These are phyloP conservation scores for Wickerhamomyces hampshirensis DNA, from an alignment of 805 yeast species.

Conservation along the genomic window DNA sequence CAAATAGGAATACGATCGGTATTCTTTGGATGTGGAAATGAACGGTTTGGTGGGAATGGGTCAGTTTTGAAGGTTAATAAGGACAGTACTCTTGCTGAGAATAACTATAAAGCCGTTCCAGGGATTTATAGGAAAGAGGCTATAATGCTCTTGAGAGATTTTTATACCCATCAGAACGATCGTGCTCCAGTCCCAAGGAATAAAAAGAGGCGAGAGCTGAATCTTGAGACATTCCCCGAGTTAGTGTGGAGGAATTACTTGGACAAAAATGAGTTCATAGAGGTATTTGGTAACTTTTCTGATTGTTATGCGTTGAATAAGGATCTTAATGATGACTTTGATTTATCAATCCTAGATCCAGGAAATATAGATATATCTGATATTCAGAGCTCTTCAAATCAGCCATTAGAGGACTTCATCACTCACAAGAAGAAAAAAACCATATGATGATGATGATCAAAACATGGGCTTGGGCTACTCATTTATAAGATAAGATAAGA, in stretches of 20 bases:
- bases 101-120: slow-evolving; percentile 55
- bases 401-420: slow-evolving; percentile 7
- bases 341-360: slow-evolving; percentile 12
- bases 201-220: slow-evolving; percentile 64
- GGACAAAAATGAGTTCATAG: slow-evolving; percentile 42
- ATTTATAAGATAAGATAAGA: background rate
- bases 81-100: slow-evolving; percentile 31
- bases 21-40: slow-evolving; percentile 90
- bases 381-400: slow-evolving; percentile 8
- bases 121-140: slow-evolving; percentile 82
- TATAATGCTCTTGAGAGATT: slow-evolving; percentile 70
- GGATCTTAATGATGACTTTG: slow-evolving; percentile 16
- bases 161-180: slow-evolving; percentile 81
- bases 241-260: slow-evolving; percentile 54
- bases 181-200: slow-evolving; percentile 78
- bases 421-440: slow-evolving; percentile 8
- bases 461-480: too few species aligned
- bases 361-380: slow-evolving; percentile 20
- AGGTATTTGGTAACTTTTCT: slow-evolving; percentile 31
- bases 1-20: slow-evolving; percentile 74
- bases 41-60: slow-evolving; percentile 95
- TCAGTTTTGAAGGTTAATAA: slow-evolving; percentile 62
- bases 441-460: too few species aligned
- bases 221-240: slow-evolving; percentile 51
- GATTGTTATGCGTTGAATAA: slow-evolving; percentile 9